Conservation (phyloP, 495 filamentous ascomycete genomes). For the Antarctomyces pellizariae region DNA sequence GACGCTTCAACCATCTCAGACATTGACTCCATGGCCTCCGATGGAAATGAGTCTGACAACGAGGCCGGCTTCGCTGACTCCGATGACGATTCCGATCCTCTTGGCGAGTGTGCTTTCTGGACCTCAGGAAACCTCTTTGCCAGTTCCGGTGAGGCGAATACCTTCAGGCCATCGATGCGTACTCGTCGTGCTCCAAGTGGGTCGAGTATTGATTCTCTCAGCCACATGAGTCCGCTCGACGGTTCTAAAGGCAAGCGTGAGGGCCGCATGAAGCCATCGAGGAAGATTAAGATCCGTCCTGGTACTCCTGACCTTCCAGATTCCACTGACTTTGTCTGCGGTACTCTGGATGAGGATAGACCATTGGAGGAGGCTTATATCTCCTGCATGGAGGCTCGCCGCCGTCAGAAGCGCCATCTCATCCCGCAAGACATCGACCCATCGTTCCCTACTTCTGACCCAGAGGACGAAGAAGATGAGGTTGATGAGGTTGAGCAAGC, state of each 20-base stretch:
- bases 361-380: constrained; percentile 85
- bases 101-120: constrained; percentile 60
- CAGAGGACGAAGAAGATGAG: constrained; percentile 52
- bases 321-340: constrained; percentile 94
- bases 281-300: constrained; percentile 35
- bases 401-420: constrained; percentile 47
- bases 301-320: constrained; percentile 72
- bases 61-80: constrained; percentile 83
- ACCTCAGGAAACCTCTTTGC: constrained; percentile 20
- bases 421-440: constrained; percentile 94
- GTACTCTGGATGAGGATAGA: constrained; percentile 86
- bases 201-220: constrained; percentile 41
- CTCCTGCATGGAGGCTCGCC: constrained; percentile 57
- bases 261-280: constrained; percentile 11
- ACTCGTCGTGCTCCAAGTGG: constrained; percentile 28
- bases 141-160: constrained; percentile 4
- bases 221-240: constrained; percentile 14
- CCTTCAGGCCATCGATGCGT: constrained; percentile 18
- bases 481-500: constrained; percentile 30
- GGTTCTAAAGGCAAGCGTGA: constrained; percentile 12
- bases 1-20: constrained; percentile 37
- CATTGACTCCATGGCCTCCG: constrained; percentile 38
- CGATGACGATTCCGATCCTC: constrained; percentile 58
- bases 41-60: constrained; percentile 85
- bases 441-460: constrained; percentile 84